Conservation (phyloP, 2,329 filamentous ascomycete genomes). For the Calonectria hongkongensis region DNA sequence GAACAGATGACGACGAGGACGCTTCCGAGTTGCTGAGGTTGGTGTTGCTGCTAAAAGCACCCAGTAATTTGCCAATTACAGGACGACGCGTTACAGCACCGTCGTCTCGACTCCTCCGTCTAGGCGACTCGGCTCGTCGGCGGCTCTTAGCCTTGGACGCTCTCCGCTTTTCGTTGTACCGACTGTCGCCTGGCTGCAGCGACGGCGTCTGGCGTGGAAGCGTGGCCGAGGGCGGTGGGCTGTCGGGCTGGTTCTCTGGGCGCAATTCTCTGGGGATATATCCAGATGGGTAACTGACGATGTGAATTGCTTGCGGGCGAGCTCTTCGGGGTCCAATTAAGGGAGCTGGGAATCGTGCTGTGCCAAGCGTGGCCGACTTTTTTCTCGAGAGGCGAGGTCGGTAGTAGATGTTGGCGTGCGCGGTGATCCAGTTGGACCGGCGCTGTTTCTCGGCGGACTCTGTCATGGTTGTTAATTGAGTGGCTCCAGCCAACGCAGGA, state of each 20-base stretch:
- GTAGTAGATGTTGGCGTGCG: constrained; percentile 55
- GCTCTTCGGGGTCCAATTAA: constrained; percentile 63
- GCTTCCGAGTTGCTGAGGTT: not conserved
- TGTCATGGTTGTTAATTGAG: constrained; percentile 54
- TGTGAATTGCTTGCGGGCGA: constrained; percentile 65
- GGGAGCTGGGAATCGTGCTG: constrained; percentile 59
- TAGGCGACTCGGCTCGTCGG: constrained; percentile 51
- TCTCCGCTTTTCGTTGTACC: constrained; percentile 37
- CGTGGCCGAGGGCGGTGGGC: constrained; percentile 40
- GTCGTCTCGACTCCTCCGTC: constrained; percentile 28
- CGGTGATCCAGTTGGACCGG: constrained; percentile 52
- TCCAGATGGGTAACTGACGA: constrained; percentile 64
- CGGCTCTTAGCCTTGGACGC: constrained; percentile 56
- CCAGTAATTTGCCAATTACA: constrained; percentile 41
- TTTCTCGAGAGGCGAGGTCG: constrained; percentile 53
- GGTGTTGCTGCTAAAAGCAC: constrained; percentile 32
- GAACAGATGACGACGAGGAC: constrained; percentile 15
- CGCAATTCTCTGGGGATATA: constrained; percentile 68
- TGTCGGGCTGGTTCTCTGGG: constrained; percentile 44
- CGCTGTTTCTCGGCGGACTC: constrained; percentile 47
- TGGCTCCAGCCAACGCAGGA: constrained; percentile 49
- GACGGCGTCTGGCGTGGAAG: constrained; percentile 47
- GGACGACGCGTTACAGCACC: constrained; percentile 33
- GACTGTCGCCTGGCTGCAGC: constrained; percentile 44
- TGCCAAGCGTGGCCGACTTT: constrained; percentile 46